Evolutionary conservation across 2,329 filamentous ascomycete genomes (phyloP), one percentile per base, ranked within the genome.

Genomic region (Alternaria arborescens): DNA sequence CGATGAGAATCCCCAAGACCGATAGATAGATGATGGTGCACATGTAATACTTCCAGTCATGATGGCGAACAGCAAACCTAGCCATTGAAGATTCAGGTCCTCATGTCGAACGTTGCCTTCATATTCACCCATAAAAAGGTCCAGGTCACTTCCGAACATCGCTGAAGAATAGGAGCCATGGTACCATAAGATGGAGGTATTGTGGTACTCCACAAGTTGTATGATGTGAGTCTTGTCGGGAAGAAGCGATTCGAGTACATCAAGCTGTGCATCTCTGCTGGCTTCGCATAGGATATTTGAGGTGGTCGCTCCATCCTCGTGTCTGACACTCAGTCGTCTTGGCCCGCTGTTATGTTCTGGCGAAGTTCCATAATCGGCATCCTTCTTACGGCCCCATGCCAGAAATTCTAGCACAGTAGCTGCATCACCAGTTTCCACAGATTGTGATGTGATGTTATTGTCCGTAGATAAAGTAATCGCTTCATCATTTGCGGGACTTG

Each of bases 331-430:
- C 20, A 55, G 30, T 18, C 51, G 51, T 51, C 48, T 42, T 32
- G 60, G 58, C 22, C 62, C 60, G 28, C 62, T 57, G 18, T 71
- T 66, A 41, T 71, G 57, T 10, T 61, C 52, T 30, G 51, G 36
- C 20, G 60, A 40, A 14, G 46, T 70, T 24, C 54, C 61, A 34
- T 66, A 68, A 14, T 66, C 55, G 4, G 41, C 53, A 26, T 83
- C 78, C 63, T 84, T 84, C 36, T 77, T 74, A 16, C 82, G 77
- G 8, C 82, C 82, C 82, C 82, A 84, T 1, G 82, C 81, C 2
- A 83, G 46, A 30, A 83, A 84, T 55, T 84, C 82, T 0, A 84
- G 75, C 3, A 83, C 80, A 3, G 82, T 82, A 2, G 81, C 82
- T 1, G 81, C 81, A 66, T 82, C 80, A 61, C n/a, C 18, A 32